A percentile compares a stretch with the other conserved stretches of the same genome.
These are phyloP conservation scores for Bremia lactucae DNA, from an alignment of 352 stramenopile genomes.

Conservation along the genomic window DNA sequence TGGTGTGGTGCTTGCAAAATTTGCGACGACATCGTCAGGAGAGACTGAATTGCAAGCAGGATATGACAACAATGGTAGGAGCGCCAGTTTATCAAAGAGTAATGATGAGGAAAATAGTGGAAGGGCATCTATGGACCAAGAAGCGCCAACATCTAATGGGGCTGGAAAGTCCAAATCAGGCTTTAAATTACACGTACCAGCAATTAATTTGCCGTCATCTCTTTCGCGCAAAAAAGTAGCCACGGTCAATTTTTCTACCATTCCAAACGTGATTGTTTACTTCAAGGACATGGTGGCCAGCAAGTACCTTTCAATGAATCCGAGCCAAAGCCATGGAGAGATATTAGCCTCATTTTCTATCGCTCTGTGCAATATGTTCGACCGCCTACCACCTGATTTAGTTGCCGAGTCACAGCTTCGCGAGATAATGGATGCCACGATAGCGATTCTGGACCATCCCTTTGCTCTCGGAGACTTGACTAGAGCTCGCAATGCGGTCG, in stretches of 20 bases:
- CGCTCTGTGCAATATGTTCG: slow-evolving; percentile 68
- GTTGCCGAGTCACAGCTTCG: slow-evolving; percentile 50
- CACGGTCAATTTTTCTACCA: slow-evolving; percentile 56
- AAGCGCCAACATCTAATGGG: slow-evolving; percentile 12
- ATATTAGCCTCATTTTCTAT: slow-evolving; percentile 65
- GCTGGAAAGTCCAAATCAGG: slow-evolving; percentile 44
- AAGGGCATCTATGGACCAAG: slow-evolving; percentile 14
- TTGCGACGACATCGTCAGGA: slow-evolving; percentile 33
- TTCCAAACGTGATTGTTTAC: slow-evolving; percentile 63
- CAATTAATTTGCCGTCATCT: slow-evolving; percentile 33
- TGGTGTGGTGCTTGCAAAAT: slow-evolving; percentile 70
- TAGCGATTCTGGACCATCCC: slow-evolving; percentile 61
- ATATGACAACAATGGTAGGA: slow-evolving; percentile 7
- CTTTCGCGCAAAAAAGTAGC: slow-evolving; percentile 50
- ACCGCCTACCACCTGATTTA: slow-evolving; percentile 46
- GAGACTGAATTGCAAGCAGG: slow-evolving; percentile 33
- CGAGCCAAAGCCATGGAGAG: slow-evolving; percentile 46
- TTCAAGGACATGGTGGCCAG: slow-evolving; percentile 63
- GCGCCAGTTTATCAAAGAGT: slow-evolving; percentile 3
- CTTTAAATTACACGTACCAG: slow-evolving; percentile 67
- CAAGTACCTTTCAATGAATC: slow-evolving; percentile 48
- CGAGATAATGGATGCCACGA: slow-evolving; percentile 52
- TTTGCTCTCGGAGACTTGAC: slow-evolving; percentile 66
- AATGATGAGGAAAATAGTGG: slow-evolving; percentile 26
- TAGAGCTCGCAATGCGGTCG: slow-evolving; percentile 64